These are phyloP conservation scores for Lactarius vividus DNA, from an alignment of 768 basidiomycete genomes.

Conservation along the genomic window DNA sequence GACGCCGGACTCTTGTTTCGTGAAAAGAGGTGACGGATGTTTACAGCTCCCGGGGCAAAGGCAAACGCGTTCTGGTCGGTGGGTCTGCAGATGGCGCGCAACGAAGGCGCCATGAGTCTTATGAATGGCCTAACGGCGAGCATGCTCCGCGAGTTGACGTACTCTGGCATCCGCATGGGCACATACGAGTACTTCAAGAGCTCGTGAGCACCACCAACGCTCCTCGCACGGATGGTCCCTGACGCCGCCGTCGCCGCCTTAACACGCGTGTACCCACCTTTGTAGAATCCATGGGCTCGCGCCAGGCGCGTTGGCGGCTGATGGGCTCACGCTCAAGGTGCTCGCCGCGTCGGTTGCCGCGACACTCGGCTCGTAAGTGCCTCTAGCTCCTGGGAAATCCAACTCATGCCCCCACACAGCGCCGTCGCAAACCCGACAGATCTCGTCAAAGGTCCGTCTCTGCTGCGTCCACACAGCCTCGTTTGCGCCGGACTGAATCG, in stretches of 20 bases:
- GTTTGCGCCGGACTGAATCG: background rate
- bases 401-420: conserved; percentile 19
- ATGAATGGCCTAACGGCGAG: conserved; percentile 37
- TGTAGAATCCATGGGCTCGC: conserved; percentile 30
- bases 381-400: background rate
- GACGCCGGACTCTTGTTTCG: background rate
- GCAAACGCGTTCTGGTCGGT: conserved; percentile 37
- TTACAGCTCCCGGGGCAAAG: conserved; percentile 32
- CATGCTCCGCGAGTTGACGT: conserved; percentile 38
- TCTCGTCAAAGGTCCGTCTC: conserved; percentile 37
- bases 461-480: background rate
- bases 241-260: background rate
- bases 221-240: background rate
- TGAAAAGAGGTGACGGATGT: background rate
- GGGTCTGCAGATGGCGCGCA: conserved; percentile 36
- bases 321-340: conserved; percentile 37
- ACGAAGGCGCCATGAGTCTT: conserved; percentile 35
- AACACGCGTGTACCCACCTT: background rate
- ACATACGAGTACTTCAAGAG: conserved; percentile 41
- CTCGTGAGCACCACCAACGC: conserved; percentile 28
- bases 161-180: conserved; percentile 38
- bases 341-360: conserved; percentile 35
- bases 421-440: conserved; percentile 39
- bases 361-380: conserved; percentile 35
- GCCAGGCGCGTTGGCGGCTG: conserved; percentile 32